Percentiles rank a stretch among this genome's conserved stretches.
phyloP scores from a whole-genome alignment of 2,329 filamentous ascomycete species.

The Ambrosiella xylebori region DNA sequence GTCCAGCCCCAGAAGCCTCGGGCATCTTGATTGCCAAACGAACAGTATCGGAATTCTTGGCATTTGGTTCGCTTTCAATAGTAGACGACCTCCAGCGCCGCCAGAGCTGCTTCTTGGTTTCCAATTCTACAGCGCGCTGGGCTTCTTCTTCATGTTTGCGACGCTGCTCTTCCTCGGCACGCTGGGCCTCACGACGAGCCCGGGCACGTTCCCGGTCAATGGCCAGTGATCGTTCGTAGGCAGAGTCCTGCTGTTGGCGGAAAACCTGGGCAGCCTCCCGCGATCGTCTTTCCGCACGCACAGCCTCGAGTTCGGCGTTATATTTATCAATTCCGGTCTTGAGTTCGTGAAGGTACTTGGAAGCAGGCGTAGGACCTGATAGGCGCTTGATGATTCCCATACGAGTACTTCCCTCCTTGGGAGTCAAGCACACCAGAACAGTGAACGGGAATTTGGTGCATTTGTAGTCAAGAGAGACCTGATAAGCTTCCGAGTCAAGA shows the following conservation, averaged over 20 bases:
- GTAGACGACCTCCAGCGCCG: constrained; percentile 56
- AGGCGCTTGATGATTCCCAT: constrained; percentile 83
- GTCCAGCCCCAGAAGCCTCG: constrained; percentile 41
- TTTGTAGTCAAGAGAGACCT: constrained; percentile 71
- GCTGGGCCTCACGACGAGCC: constrained; percentile 58
- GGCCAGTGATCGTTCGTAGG: constrained; percentile 82
- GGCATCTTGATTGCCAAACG: constrained; percentile 53
- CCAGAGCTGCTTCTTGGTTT: constrained; percentile 47
- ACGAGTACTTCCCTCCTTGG: constrained; percentile 62
- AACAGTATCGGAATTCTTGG: constrained; percentile 48
- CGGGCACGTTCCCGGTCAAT: constrained; percentile 72
- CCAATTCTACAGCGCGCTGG: constrained; percentile 37
- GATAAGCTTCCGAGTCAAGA: constrained; percentile 83
- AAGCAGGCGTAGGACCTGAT: constrained; percentile 50
- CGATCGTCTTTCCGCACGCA: constrained; percentile 59
- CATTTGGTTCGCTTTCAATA: constrained; percentile 50
- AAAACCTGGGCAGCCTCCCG: constrained; percentile 68
- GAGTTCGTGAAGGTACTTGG: constrained; percentile 60
- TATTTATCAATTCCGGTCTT: constrained; percentile 58
- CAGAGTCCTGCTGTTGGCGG: constrained; percentile 76
- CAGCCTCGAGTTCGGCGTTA: constrained; percentile 53
- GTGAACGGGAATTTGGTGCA: constrained; percentile 90
- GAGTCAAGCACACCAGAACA: constrained; percentile 72
- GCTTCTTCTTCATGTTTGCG: constrained; percentile 45
- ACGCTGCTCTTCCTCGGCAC: constrained; percentile 37